Conservation (phyloP, 345 rosid genomes). For the Salix purpurea region DNA sequence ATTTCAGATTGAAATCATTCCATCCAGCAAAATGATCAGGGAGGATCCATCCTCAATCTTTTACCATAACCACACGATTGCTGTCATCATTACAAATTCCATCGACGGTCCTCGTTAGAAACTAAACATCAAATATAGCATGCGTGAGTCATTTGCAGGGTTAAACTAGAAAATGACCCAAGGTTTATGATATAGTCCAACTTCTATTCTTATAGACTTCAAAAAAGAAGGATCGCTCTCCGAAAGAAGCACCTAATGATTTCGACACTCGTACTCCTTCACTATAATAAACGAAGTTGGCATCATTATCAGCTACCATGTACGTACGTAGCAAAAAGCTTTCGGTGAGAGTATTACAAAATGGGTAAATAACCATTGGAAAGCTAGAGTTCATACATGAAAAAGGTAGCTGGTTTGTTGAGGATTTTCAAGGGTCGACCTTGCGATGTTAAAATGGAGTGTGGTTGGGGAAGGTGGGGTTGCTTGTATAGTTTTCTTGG, state of each 20-base stretch:
- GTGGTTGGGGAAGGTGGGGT: conserved; percentile 17
- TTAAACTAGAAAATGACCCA: background rate
- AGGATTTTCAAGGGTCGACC: background rate
- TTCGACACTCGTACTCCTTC: background rate
- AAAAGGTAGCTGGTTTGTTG: conserved; percentile 20
- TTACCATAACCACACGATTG: background rate
- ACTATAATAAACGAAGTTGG: conserved; percentile 14
- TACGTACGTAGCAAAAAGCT: conserved; percentile 23
- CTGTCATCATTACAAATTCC: background rate
- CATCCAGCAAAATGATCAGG: background rate
- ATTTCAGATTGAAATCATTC: background rate
- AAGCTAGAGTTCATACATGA: background rate
- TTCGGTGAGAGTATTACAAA: conserved; percentile 7
- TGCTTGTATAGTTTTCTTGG: conserved; percentile 15
- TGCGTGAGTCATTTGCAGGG: background rate
- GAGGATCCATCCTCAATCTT: background rate
- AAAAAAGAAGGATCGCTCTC: too few species aligned
- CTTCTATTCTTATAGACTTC: background rate
- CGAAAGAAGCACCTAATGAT: background rate
- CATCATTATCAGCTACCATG: conserved; percentile 27
- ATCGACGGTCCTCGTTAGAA: background rate
- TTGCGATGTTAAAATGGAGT: conserved; percentile 4
- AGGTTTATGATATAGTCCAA: background rate
- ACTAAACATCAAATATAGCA: background rate
- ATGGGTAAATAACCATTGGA: background rate